Conservation (phyloP, 805 yeast genomes). For the Saccharomycopsis guyanensis region DNA sequence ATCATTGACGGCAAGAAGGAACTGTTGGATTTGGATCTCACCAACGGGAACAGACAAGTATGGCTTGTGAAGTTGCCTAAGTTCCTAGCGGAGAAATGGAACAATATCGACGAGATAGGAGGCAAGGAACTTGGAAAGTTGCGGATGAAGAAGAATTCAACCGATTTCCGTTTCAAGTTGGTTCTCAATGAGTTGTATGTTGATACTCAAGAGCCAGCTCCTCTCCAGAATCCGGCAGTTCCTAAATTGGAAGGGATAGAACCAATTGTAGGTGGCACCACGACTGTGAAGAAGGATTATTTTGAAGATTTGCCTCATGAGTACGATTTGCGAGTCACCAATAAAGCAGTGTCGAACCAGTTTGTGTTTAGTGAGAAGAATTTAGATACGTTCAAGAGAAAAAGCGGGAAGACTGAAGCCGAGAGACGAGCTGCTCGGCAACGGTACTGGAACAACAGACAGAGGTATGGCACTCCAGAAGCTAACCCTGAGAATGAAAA, state of each 20-base stretch:
- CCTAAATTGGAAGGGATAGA: not conserved
- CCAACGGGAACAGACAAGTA: conserved; percentile 57
- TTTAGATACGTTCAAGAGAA: conserved; percentile 33
- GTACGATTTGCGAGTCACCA: conserved; percentile 72
- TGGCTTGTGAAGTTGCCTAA: conserved; percentile 92
- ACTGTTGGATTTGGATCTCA: conserved; percentile 68
- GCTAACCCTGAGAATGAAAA: not conserved
- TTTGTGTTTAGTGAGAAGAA: conserved; percentile 86
- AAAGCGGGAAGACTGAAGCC: conserved; percentile 33
- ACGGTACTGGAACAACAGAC: conserved; percentile 27
- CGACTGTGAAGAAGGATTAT: conserved; percentile 24
- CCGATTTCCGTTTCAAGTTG: conserved; percentile 44
- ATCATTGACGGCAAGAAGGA: conserved; percentile 35
- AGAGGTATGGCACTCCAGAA: conserved; percentile 14
- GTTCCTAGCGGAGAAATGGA: conserved; percentile 78
- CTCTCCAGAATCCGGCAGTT: not conserved
- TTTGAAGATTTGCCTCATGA: conserved; percentile 66
- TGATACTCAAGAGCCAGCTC: not conserved
- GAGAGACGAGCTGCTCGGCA: conserved; percentile 21
- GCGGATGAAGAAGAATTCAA: conserved; percentile 51
- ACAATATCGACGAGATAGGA: conserved; percentile 47
- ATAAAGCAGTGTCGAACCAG: conserved; percentile 76
- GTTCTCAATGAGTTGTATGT: conserved; percentile 37
- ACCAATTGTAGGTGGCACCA: not conserved
- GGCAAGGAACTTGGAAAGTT: conserved; percentile 81